Evolutionary conservation across 1,284 basidiomycete species (phyloP).

Genomic region (Athelia psychrophila): DNA sequence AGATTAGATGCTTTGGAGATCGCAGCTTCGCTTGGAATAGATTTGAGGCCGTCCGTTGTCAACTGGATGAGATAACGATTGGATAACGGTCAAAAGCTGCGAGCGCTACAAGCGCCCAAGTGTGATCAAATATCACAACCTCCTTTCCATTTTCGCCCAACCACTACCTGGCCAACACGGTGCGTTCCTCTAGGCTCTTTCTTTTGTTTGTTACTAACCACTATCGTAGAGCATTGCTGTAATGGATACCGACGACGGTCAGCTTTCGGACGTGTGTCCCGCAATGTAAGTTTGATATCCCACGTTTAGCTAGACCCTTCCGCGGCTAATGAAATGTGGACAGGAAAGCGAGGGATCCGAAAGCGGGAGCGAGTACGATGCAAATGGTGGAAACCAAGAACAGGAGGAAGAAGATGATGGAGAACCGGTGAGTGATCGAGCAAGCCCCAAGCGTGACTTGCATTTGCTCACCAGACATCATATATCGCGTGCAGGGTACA

Average conservation of each 20-base stretch:
- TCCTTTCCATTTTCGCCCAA: background rate
- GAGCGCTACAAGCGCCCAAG: too few relatives aligned
- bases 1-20: slow-evolving; percentile 35
- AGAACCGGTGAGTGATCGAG: background rate
- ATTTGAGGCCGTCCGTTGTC: slow-evolving; percentile 17
- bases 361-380: slow-evolving; percentile 64
- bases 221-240: background rate
- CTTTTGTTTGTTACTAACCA: background rate
- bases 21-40: slow-evolving; percentile 26
- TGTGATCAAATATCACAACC: background rate
- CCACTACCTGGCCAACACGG: background rate
- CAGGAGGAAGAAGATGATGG: slow-evolving; percentile 57
- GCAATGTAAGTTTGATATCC: slow-evolving; percentile 51
- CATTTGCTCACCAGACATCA: slow-evolving; percentile 1
- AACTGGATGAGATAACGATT: too few relatives aligned
- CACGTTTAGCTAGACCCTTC: background rate
- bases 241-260: slow-evolving; percentile 61
- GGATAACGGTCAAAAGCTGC: too few relatives aligned
- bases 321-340: slow-evolving; percentile 6
- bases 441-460: slow-evolving; percentile 8
- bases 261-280: slow-evolving; percentile 80
- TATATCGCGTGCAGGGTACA: background rate
- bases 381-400: slow-evolving; percentile 40
- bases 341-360: slow-evolving; percentile 70
- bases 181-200: background rate